Conservation (phyloP, 345 rosid species). For the Eucalyptus grandis region DNA sequence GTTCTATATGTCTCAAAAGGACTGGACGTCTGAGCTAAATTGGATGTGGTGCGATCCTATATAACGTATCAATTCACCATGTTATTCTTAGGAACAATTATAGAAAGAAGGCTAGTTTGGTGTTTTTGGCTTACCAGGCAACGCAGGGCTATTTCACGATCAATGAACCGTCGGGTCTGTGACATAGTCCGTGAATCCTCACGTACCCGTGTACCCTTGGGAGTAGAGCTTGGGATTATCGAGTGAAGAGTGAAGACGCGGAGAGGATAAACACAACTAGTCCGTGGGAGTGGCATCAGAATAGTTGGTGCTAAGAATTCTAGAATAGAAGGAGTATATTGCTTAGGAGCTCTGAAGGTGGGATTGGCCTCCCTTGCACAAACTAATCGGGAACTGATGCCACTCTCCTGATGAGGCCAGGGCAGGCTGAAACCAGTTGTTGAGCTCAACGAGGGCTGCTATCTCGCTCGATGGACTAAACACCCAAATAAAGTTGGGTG, state of each 20-base stretch:
- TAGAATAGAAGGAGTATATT: no score
- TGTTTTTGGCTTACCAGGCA: no score
- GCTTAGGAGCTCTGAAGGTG: fast-evolving
- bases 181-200: no score
- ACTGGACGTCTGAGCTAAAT: no score
- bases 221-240: fast-evolving
- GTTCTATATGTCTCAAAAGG: no score
- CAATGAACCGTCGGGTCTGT: no score
- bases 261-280: fast-evolving
- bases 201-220: fast-evolving
- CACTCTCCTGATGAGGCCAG: fast-evolving
- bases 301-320: fast-evolving
- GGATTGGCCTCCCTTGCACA: fast-evolving
- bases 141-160: no score
- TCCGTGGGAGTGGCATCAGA: fast-evolving
- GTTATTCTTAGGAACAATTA: no score
- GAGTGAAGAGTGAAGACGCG: no score
- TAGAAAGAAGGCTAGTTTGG: no score
- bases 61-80: no score
- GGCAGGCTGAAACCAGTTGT: fast-evolving
- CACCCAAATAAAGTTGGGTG: fast-evolving
- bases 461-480: fast-evolving
- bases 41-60: no score
- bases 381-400: fast-evolving
- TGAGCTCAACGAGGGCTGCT: fast-evolving